Percentiles rank a stretch among this genome's conserved stretches.
Evolutionary conservation across 2,329 filamentous ascomycete species (phyloP).

Genomic region (Colletotrichum graminicola): DNA sequence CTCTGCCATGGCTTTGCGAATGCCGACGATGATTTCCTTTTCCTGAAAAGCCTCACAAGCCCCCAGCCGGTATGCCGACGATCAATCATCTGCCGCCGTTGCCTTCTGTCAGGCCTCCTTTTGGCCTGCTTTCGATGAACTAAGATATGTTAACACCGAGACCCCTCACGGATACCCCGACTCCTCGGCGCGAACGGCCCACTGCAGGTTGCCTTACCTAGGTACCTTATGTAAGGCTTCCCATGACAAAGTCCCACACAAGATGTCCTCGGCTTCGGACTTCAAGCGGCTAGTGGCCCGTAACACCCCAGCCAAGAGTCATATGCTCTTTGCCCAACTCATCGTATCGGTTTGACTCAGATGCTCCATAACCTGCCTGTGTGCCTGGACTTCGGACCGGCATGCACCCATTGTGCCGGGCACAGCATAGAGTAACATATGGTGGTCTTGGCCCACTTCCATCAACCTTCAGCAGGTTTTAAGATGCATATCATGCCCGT

Average conservation of each 20-base stretch:
- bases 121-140: neutral
- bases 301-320: neutral
- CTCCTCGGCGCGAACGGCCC: neutral
- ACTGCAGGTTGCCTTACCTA: neutral
- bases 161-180: slow-evolving; percentile 17
- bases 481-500: slow-evolving; percentile 8
- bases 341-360: slow-evolving; percentile 1
- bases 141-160: slow-evolving; percentile 4
- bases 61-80: neutral
- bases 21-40: neutral
- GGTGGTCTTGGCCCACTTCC: slow-evolving; percentile 11
- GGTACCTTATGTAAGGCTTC: neutral
- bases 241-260: neutral
- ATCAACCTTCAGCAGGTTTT: slow-evolving; percentile 26
- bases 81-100: neutral
- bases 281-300: neutral
- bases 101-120: neutral
- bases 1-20: neutral
- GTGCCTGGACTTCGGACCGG: slow-evolving; percentile 1
- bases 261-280: slow-evolving; percentile 6
- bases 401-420: slow-evolving; percentile 5
- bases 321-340: neutral
- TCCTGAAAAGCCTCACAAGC: neutral
- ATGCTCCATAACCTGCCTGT: neutral
- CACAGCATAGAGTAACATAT: neutral